phyloP scores from a whole-genome alignment of 192 early-diverging fungal species.

The Polychytrium aggregatum region DNA sequence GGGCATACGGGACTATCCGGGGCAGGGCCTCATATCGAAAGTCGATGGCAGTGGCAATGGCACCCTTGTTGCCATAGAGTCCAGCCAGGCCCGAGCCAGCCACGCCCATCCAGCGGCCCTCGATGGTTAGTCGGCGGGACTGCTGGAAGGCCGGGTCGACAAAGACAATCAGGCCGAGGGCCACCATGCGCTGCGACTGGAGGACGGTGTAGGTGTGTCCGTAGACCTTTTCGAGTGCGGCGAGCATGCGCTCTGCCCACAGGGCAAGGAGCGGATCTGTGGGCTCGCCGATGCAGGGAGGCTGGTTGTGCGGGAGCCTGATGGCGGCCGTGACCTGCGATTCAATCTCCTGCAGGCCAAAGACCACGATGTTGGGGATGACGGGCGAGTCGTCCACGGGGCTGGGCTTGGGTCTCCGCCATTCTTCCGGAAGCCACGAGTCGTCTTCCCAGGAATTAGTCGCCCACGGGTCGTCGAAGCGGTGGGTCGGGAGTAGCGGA shows the following conservation, averaged over 20 bases:
- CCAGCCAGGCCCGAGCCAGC: conserved; percentile 22
- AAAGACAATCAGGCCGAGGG: conserved; percentile 20
- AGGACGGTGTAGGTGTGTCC: conserved; percentile 9
- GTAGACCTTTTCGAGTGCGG: neutral
- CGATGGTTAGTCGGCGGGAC: conserved; percentile 3
- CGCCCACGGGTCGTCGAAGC: too few relatives aligned
- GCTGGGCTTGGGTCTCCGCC: too few relatives aligned
- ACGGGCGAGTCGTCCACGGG: too few relatives aligned
- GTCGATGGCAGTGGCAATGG: conserved; percentile 13
- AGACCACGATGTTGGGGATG: conserved; percentile 18
- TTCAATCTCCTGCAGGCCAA: conserved; percentile 27
- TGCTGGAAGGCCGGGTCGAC: conserved; percentile 3
- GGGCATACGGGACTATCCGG: too few relatives aligned
- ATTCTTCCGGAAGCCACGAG: too few relatives aligned
- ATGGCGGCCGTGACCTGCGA: conserved; percentile 11
- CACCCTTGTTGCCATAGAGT: conserved; percentile 29
- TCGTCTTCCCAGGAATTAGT: too few relatives aligned
- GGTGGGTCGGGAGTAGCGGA: too few relatives aligned
- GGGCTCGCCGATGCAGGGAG: neutral
- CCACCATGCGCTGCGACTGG: conserved; percentile 10
- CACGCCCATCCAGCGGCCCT: conserved; percentile 8
- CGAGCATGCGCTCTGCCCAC: neutral
- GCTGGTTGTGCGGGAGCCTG: neutral
- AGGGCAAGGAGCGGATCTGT: neutral
- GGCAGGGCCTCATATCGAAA: too few relatives aligned